Evolutionary conservation across 495 filamentous ascomycete species (phyloP).

Genomic region (Lindgomyces ingoldianus): DNA sequence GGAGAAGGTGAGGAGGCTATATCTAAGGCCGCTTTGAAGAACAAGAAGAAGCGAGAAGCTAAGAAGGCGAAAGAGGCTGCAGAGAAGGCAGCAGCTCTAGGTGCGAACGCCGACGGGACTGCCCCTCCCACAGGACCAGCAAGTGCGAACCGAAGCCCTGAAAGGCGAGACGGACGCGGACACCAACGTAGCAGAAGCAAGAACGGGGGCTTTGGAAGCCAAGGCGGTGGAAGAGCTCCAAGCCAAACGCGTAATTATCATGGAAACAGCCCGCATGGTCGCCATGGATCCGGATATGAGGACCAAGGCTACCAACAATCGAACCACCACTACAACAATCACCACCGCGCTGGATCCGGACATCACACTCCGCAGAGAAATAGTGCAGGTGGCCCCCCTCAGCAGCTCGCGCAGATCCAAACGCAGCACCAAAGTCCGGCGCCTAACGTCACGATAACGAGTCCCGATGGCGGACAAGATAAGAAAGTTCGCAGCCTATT

Average conservation of each 20-base stretch:
- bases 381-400: conserved; percentile 1
- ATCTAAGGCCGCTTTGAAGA: conserved; percentile 88
- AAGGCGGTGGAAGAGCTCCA: conserved; percentile 40
- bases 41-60: conserved; percentile 98
- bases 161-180: conserved; percentile 56
- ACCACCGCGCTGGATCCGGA: conserved; percentile 27
- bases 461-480: conserved; percentile 57
- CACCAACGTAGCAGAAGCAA: conserved; percentile 64
- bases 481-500: conserved; percentile 90
- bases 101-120: conserved; percentile 29
- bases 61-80: conserved; percentile 86
- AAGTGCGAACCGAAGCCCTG: conserved; percentile 60
- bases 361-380: conserved; percentile 29
- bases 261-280: conserved; percentile 41
- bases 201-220: conserved; percentile 37
- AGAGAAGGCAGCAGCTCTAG: conserved; percentile 51
- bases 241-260: conserved; percentile 42
- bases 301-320: conserved; percentile 20
- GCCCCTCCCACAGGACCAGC: conserved; percentile 25
- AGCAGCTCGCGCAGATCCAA: conserved; percentile 24
- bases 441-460: conserved; percentile 53
- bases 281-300: conserved; percentile 32
- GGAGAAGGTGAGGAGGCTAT: conserved; percentile 66
- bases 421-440: conserved; percentile 20
- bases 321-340: conserved; percentile 10